These are phyloP conservation scores for Celoporthe dispersa DNA, from an alignment of 2,329 filamentous ascomycete species.

Conservation along the genomic window DNA sequence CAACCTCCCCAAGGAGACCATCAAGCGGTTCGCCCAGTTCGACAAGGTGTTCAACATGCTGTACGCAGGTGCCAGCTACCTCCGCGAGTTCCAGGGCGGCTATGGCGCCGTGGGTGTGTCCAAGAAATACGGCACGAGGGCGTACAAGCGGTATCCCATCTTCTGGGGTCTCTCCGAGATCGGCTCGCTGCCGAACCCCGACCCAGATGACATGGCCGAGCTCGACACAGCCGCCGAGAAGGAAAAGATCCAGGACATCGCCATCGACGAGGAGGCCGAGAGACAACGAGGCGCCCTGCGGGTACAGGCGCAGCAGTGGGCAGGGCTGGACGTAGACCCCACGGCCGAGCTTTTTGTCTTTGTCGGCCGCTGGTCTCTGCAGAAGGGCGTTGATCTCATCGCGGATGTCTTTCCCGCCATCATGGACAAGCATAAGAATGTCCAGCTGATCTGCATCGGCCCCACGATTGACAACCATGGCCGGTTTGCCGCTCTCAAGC, in stretches of 20 bases:
- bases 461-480: constrained; percentile 70
- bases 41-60: constrained; percentile 69
- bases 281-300: constrained; percentile 52
- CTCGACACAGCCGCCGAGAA: constrained; percentile 52
- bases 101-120: constrained; percentile 69
- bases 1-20: constrained; percentile 61
- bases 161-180: constrained; percentile 67
- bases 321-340: constrained; percentile 63
- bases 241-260: constrained; percentile 42
- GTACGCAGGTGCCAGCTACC: constrained; percentile 62
- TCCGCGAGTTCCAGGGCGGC: constrained; percentile 66
- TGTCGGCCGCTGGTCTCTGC: constrained; percentile 70
- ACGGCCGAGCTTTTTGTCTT: constrained; percentile 70
- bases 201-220: constrained; percentile 64
- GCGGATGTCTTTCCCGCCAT: constrained; percentile 67
- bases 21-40: constrained; percentile 65
- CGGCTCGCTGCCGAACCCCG: constrained; percentile 65
- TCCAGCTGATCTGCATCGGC: constrained; percentile 65
- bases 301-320: constrained; percentile 69
- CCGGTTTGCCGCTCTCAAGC: constrained; percentile 67
- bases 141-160: constrained; percentile 64
- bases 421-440: constrained; percentile 60
- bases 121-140: constrained; percentile 61
- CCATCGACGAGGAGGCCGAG: constrained; percentile 11
- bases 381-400: constrained; percentile 70